Evolutionary conservation across 2,329 filamentous ascomycete species (phyloP), one percentile per base, ranked within the genome.

Genomic region (Verticillium zaregamsianum): DNA sequence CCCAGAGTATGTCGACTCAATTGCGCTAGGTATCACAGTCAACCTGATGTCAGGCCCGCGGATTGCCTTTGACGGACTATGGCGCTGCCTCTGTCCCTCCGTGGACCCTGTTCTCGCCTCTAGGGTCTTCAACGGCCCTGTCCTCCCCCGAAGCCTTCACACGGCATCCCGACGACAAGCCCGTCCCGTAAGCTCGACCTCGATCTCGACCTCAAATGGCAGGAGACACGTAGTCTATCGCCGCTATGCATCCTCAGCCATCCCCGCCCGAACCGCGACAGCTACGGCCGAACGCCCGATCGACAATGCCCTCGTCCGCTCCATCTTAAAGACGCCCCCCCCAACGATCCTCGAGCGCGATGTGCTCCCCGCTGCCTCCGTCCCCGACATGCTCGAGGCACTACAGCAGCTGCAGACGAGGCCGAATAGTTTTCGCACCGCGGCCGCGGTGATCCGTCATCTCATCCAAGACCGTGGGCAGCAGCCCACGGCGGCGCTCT

Each of bases 1-100:
- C 2, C 7, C 8, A 14, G 3, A n/a, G 20, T 20, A 11, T 52
- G 45, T 12, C 20, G 45, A 12, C n/a, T 52, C n/a, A 52, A 49
- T 49, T 25, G 45, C 8, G 45, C 45, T 14, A 52, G n/a, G 17
- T 23, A 49, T 5, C 20, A 52, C 45, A 20, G 11, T 12, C 45
- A 25, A 52, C 45, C 45, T 45, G 65, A 80, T 80, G 77, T 69
- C 72, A 49, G 68, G 71, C 61, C 67, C 73, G 57, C 75, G 74
- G 64, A 67, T 82, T 58, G 71, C 78, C 2, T 69, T 80, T 39
- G 86, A 90, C 71, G 85, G 86, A 63, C 79, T 90, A 55, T 88
- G 86, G 85, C 83, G 83, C 69, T 88, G 83, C 69, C 75, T 90
- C 17, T 89, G 85, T 68, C 86, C 86, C 14, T 81, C 80, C 9